Conservation (phyloP, 2,329 filamentous ascomycete species). For the Lecanosticta acicola region DNA sequence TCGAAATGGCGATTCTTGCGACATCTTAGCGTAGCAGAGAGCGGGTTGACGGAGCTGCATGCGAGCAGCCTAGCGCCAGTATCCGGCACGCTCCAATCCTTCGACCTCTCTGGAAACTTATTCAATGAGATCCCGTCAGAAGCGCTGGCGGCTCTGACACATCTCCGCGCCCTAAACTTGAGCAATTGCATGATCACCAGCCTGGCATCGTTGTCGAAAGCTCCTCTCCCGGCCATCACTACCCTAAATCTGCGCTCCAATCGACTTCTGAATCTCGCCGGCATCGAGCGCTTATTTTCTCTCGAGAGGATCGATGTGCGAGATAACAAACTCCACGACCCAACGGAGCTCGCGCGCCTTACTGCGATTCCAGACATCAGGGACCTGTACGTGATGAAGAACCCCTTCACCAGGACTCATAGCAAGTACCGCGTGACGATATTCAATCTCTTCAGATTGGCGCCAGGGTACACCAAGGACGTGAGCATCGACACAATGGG, state of each 20-base stretch:
- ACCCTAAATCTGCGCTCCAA: slow-evolving; percentile 89
- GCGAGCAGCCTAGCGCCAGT: slow-evolving; percentile 72
- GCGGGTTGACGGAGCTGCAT: slow-evolving; percentile 75
- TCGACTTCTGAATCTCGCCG: slow-evolving; percentile 77
- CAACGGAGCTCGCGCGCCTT: slow-evolving; percentile 79
- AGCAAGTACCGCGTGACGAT: slow-evolving; percentile 80
- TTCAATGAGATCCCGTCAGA: slow-evolving; percentile 86
- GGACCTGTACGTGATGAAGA: slow-evolving; percentile 88
- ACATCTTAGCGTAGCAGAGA: slow-evolving; percentile 87
- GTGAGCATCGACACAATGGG: slow-evolving; percentile 79
- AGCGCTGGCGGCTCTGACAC: slow-evolving; percentile 75
- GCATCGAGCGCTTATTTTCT: slow-evolving; percentile 81
- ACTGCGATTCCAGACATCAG: slow-evolving; percentile 86
- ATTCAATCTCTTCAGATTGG: slow-evolving; percentile 90
- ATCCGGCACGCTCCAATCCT: slow-evolving; percentile 79
- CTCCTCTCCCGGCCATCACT: slow-evolving; percentile 85
- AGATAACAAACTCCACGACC: slow-evolving; percentile 87
- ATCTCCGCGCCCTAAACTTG: slow-evolving; percentile 85
- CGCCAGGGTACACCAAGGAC: slow-evolving; percentile 85
- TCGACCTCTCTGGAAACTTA: slow-evolving; percentile 88
- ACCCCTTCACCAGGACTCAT: slow-evolving; percentile 85
- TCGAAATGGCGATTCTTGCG: slow-evolving; percentile 94
- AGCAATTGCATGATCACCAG: slow-evolving; percentile 98
- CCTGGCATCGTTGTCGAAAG: slow-evolving; percentile 77
- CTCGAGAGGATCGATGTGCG: slow-evolving; percentile 85